Conservation (phyloP, 2,329 filamentous ascomycete species). For the Didymella pomorum region DNA sequence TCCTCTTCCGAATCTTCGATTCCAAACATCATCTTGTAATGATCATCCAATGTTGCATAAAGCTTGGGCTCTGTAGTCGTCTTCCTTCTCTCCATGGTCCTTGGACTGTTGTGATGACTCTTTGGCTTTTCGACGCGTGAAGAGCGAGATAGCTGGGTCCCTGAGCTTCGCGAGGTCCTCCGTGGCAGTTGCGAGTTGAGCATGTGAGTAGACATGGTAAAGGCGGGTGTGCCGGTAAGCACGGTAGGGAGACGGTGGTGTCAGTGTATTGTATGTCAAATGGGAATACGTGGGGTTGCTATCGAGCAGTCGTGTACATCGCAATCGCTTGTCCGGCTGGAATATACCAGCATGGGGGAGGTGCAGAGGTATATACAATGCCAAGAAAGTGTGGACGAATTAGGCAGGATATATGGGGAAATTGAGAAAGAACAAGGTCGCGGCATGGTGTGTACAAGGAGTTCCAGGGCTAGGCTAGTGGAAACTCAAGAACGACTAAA, state of each 20-base stretch:
- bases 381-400: conserved; percentile 49
- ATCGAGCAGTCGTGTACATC: conserved; percentile 29
- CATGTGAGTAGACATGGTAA: conserved; percentile 41
- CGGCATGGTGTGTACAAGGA: conserved; percentile 39
- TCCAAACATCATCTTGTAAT: conserved; percentile 54
- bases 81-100: conserved; percentile 47
- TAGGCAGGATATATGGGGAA: conserved; percentile 45
- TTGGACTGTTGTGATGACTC: conserved; percentile 51
- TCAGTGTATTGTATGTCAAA: conserved; percentile 19
- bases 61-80: conserved; percentile 50
- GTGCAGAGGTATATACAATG: conserved; percentile 49
- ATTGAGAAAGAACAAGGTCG: conserved; percentile 38
- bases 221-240: conserved; percentile 27
- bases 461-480: conserved; percentile 42
- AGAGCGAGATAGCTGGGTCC: conserved; percentile 39
- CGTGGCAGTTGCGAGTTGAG: conserved; percentile 39
- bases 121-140: conserved; percentile 52
- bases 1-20: conserved; percentile 38
- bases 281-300: conserved; percentile 15
- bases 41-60: conserved; percentile 52
- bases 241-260: conserved; percentile 15
- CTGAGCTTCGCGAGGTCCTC: conserved; percentile 46
- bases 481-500: conserved; percentile 40
- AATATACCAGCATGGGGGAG: conserved; percentile 31
- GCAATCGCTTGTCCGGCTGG: conserved; percentile 32